Evolutionary conservation across 176 grass and related monocot species (phyloP), one percentile per base, ranked within the genome.

Genomic region (Eleusine coracana): DNA sequence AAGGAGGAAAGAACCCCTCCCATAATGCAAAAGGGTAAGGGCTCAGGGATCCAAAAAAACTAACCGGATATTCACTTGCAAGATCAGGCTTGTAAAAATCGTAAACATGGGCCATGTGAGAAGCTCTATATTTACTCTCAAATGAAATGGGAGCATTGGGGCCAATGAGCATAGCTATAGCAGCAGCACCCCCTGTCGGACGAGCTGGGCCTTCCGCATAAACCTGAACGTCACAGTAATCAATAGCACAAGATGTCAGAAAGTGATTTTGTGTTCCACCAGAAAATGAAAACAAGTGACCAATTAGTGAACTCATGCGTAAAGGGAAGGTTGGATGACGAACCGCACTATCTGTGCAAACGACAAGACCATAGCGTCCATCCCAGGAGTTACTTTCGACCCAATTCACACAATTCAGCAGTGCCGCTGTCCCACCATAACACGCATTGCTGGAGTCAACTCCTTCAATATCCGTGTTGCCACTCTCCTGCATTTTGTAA

Each of bases 31-130:
- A 80, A 68, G 13, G 10, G 46, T 3, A 38, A 41, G 23, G 10
- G 6, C 66, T 41, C 21, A 75, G 36, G 15, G 49, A 66, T 55
- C 15, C 7, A 65, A 56, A 65, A 56, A 83, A 70, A 71, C 88
- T 84, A 91, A 97, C 94, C 86, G 90, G 94, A 62, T 97, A 97
- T 97, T 97, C 94, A 83, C 88, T 93, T 27, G 91, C 94, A 82
- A 97, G 90, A 71, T 93, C 80, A 44, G 88, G 94, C 81, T 93
- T 97, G 78, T 93, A 97, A 81, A 97, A 93, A 85, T 97, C 94
- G 78, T 97, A 93, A 75, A 93, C 91, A 86, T 97, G 94, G 82
- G 86, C 68, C 94, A 97, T 97, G 86, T 97, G 90, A 79, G 94
- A 92, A 71, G 87, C 94, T 82, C 86, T 93, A 70, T 80, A 91